Evolutionary conservation across 2,329 filamentous ascomycete genomes (phyloP).

Genomic region (Alternaria viburni): DNA sequence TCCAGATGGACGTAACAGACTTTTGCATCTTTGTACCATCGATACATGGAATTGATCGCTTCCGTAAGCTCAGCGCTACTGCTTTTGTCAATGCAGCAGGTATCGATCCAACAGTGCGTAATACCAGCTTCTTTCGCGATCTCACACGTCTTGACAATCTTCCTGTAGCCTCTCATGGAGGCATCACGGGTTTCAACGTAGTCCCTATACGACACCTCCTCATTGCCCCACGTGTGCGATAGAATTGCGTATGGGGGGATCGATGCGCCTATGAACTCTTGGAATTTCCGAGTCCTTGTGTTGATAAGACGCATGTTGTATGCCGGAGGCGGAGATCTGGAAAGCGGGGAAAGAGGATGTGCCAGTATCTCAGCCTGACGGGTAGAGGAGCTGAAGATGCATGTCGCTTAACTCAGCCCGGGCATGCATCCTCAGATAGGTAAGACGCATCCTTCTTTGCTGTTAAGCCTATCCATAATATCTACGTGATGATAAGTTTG

Average conservation of each 20-base stretch:
- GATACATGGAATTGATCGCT: conserved; percentile 18
- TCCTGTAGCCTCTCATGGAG: not conserved
- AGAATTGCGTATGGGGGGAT: not conserved
- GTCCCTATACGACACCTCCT: not conserved
- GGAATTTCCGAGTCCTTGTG: not conserved
- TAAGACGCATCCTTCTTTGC: not conserved
- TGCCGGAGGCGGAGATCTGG: too few relatives aligned
- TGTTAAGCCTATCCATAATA: not conserved
- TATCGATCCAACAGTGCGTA: not conserved
- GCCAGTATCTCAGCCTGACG: not conserved
- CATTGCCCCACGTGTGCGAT: not conserved
- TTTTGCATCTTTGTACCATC: conserved; percentile 13
- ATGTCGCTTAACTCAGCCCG: not conserved
- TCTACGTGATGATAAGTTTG: not conserved
- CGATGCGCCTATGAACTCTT: not conserved
- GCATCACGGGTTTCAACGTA: not conserved
- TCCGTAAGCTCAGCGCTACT: conserved; percentile 15
- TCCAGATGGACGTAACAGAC: conserved; percentile 10
- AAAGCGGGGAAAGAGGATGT: not conserved
- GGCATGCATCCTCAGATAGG: not conserved
- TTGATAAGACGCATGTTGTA: conserved; percentile 2
- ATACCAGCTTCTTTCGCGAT: not conserved
- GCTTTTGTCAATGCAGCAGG: conserved; percentile 16
- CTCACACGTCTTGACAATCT: not conserved
- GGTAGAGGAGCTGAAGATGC: not conserved